Percentiles rank a stretch among this genome's conserved stretches.
These are phyloP conservation scores for Haberlea rhodopensis DNA, from an alignment of 257 asterid species.

Conservation along the genomic window DNA sequence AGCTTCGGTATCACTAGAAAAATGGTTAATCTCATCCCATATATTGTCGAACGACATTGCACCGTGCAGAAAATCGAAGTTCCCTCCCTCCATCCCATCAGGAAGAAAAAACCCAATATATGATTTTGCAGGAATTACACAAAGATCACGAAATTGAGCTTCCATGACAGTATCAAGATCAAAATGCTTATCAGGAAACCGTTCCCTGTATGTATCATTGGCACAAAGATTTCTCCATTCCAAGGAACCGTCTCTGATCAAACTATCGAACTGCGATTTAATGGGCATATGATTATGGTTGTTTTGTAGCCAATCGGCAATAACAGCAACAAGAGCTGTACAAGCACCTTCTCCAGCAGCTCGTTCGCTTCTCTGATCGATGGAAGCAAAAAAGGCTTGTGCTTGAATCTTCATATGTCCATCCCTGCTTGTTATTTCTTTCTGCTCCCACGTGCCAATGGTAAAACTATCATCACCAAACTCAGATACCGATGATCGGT, in stretches of 20 bases:
- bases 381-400: conserved; percentile 82
- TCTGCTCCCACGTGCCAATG: conserved; percentile 90
- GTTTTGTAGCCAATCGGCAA: conserved; percentile 87
- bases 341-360: conserved; percentile 99
- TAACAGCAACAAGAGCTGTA: conserved; percentile 89
- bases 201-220: conserved; percentile 56
- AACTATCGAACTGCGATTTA: conserved; percentile 78
- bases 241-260: conserved; percentile 85
- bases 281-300: conserved; percentile 74
- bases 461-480: conserved; percentile 88
- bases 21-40: conserved; percentile 78
- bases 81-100: conserved; percentile 63
- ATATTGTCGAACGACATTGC: conserved; percentile 92
- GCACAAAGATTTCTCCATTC: conserved; percentile 94
- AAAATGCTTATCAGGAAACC: conserved; percentile 88
- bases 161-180: conserved; percentile 89
- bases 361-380: conserved; percentile 86
- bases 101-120: conserved; percentile 92
- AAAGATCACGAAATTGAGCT: conserved; percentile 60
- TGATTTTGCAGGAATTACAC: conserved; percentile 68
- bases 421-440: conserved; percentile 74
- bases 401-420: conserved; percentile 76
- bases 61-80: conserved; percentile 76
- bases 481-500: conserved; percentile 74
- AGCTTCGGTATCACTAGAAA: conserved; percentile 36